Base-by-base conservation (phyloP, 768 basidiomycete genomes). In the Suillus luteus region DNA sequence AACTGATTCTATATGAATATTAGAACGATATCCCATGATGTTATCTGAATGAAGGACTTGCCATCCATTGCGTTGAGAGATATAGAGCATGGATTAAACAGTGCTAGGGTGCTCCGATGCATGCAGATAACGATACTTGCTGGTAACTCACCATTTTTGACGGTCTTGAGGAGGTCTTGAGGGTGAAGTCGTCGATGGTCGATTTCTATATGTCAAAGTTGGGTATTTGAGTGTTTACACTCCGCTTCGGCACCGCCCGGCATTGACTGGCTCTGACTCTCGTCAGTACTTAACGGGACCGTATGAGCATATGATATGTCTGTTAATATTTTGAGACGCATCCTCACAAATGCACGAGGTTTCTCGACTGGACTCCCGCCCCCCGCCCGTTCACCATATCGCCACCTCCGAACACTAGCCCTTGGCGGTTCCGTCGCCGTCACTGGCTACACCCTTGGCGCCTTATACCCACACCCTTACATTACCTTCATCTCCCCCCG, bases 401-500 rank as follows among this genome's bases (percentile, higher is more conserved):
- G 35, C 1, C 5, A 65, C n/a, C 48, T 75, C 55, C 64, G 66
- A 1, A 24, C 66, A 1, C 35, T 75, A 51, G 27, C 69, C 38
- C 68, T 77, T 22, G 64, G 70, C 24, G 35, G 73, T 41, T 62
- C 67, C 2, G 60, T 69, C 52, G 70, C 73, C 3, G 8, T 72
- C 41, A 65, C 74, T 1, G 69, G 80, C 12, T 86, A 86, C 69
- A 74, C 79, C 11, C 44, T 78, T 2, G 93, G 93, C 10, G 81
- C 89, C 6, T 76, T 92, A 66, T 93, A 87, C 70, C 92, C 91
- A 7, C 92, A 89, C 7, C 75, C 82, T 0, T 73, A 89, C 33
- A 71, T 90, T 43, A 81, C 87, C 22, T 82, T 93, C 59, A 77
- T 96, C 31, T 90, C 89, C 55, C 95, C 95, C 3, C 83, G 90